These are phyloP conservation scores for Exophiala sp. DNA, from an alignment of 2,329 filamentous ascomycete species.

Conservation along the genomic window DNA sequence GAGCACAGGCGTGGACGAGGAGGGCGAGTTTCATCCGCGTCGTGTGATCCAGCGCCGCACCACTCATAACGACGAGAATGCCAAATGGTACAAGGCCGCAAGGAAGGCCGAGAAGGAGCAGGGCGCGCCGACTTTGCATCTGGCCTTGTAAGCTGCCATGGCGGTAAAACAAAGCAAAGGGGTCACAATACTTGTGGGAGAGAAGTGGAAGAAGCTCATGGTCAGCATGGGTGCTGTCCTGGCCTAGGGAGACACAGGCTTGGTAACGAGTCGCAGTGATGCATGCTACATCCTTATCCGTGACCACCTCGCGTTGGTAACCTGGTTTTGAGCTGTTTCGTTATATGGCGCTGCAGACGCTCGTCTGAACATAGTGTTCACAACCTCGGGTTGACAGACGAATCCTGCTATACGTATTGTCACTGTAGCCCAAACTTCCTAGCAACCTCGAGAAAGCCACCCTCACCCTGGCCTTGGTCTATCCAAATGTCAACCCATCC, in stretches of 20 bases:
- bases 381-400: no score
- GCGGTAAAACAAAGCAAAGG: background rate
- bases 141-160: slow-evolving; percentile 17
- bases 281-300: no score
- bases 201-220: no score
- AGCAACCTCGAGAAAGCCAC: slow-evolving; percentile 50
- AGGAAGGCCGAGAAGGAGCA: slow-evolving; percentile 29
- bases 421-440: slow-evolving; percentile 39
- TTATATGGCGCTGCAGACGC: no score
- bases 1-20: slow-evolving; percentile 19
- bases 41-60: slow-evolving; percentile 20
- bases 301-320: no score
- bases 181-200: no score
- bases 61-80: slow-evolving; percentile 26
- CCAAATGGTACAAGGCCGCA: slow-evolving; percentile 30
- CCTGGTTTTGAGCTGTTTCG: no score
- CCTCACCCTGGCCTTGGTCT: slow-evolving; percentile 44
- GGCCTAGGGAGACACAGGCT: background rate
- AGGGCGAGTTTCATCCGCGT: slow-evolving; percentile 19
- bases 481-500: slow-evolving; percentile 62
- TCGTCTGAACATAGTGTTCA: no score
- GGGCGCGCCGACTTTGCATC: slow-evolving; percentile 26
- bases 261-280: background rate
- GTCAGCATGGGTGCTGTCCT: background rate
- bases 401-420: no score